Conservation (phyloP, 208 protist genomes). For the Crithidia thermophila region DNA sequence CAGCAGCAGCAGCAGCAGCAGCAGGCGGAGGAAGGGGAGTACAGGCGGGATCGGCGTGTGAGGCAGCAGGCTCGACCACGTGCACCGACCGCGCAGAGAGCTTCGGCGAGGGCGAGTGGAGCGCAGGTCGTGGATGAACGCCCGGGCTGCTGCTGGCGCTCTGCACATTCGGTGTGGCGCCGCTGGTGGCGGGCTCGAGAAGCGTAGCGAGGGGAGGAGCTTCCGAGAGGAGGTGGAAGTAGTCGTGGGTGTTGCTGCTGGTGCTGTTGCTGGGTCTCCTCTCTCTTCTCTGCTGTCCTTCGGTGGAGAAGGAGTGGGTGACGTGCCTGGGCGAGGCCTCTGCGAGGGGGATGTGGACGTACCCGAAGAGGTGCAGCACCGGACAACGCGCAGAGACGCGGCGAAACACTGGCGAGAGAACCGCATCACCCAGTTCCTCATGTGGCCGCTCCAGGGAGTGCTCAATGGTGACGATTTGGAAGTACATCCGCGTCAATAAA, state of each 20-base stretch:
- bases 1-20: no score
- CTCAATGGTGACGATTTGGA: constrained; percentile 61
- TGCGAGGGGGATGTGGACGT: constrained; percentile 35
- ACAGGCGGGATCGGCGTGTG: no score
- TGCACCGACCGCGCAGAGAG: not conserved
- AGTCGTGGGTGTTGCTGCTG: no score
- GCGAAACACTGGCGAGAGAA: constrained; percentile 59
- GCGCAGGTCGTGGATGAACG: not conserved
- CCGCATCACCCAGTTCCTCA: constrained; percentile 57
- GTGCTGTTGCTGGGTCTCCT: no score
- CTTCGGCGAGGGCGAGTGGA: not conserved
- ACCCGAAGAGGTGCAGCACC: constrained; percentile 79
- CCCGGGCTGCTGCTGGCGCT: not conserved
- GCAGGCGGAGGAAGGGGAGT: no score
- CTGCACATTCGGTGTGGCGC: not conserved
- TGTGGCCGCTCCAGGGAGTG: constrained; percentile 52
- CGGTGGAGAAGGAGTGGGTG: not conserved
- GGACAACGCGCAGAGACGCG: constrained; percentile 61
- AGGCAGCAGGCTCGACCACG: not conserved
- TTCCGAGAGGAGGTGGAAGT: no score
- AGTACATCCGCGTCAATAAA: constrained; percentile 41
- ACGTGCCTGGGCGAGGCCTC: not conserved
- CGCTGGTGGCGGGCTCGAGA: not conserved
- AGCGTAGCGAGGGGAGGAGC: constrained; percentile 7
- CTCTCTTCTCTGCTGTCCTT: no score